Percentiles rank a stretch among this genome's conserved stretches.
Evolutionary conservation across 1,284 basidiomycete genomes (phyloP).

Genomic region (Abortiporus biennis): DNA sequence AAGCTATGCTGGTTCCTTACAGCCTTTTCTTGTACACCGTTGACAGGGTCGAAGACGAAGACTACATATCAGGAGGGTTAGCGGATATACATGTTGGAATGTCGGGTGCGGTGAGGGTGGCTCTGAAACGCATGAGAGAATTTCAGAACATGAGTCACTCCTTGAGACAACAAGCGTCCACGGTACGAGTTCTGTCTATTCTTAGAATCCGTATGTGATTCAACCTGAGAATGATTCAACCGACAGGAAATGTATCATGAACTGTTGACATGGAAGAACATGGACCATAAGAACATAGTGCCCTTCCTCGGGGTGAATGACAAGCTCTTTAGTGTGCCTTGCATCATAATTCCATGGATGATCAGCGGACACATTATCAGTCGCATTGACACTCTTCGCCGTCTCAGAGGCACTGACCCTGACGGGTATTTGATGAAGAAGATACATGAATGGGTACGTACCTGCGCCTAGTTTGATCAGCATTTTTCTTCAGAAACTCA

Average conservation of each 20-base stretch:
- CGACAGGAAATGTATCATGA: not conserved
- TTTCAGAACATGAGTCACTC: constrained; percentile 5
- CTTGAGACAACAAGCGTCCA: too few relatives aligned
- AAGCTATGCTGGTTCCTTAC: not conserved
- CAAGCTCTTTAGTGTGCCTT: not conserved
- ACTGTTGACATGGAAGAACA: constrained; percentile 2
- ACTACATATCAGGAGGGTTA: too few relatives aligned
- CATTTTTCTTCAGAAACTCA: too few relatives aligned
- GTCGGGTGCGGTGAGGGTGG: not conserved
- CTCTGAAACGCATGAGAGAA: constrained; percentile 4
- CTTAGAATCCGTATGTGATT: not conserved
- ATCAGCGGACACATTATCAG: constrained; percentile 1
- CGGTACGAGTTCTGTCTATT: not conserved
- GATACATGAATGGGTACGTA: too few relatives aligned
- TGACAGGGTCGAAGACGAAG: too few relatives aligned
- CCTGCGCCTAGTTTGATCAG: too few relatives aligned
- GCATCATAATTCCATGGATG: constrained; percentile 7
- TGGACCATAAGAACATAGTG: constrained; percentile 2
- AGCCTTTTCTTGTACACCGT: not conserved
- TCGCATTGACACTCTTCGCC: too few relatives aligned
- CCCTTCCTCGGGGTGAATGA: constrained; percentile 4
- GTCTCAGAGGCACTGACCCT: too few relatives aligned
- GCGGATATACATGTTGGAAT: constrained; percentile 8
- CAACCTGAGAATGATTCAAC: not conserved
- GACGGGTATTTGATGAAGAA: too few relatives aligned